Conservation (phyloP, 2,329 filamentous ascomycete species). For the Exophiala oligosperma region DNA sequence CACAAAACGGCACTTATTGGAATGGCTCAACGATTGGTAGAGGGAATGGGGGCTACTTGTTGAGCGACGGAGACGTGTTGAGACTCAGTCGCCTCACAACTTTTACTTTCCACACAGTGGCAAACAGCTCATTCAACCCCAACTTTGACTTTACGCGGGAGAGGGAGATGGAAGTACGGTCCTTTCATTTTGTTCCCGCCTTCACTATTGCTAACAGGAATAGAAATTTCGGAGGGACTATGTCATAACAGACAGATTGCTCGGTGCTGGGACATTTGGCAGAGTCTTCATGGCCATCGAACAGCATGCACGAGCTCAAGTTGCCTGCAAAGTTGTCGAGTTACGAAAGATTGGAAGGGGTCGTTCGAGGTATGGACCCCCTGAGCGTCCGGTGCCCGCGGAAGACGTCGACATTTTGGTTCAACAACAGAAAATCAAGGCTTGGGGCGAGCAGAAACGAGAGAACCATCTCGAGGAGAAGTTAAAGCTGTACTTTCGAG, state of each 20-base stretch:
- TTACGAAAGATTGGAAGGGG: slow-evolving; percentile 32
- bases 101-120: slow-evolving; percentile 27
- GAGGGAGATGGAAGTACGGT: slow-evolving; percentile 38
- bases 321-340: slow-evolving; percentile 49
- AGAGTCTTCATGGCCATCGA: slow-evolving; percentile 45
- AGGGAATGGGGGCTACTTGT: slow-evolving; percentile 36
- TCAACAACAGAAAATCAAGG: slow-evolving; percentile 22
- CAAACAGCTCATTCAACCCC: slow-evolving; percentile 1
- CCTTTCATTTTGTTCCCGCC: background rate
- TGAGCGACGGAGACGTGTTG: slow-evolving; percentile 42
- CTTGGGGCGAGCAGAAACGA: slow-evolving; percentile 26
- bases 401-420: slow-evolving; percentile 20
- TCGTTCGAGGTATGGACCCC: slow-evolving; percentile 6
- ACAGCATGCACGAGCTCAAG: slow-evolving; percentile 32
- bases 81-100: slow-evolving; percentile 29
- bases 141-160: slow-evolving; percentile 33
- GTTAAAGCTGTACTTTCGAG: slow-evolving; percentile 37
- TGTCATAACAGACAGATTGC: slow-evolving; percentile 38
- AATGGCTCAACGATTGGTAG: slow-evolving; percentile 38
- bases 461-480: slow-evolving; percentile 32
- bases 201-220: slow-evolving; percentile 10
- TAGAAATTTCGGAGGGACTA: slow-evolving; percentile 38
- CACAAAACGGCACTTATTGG: slow-evolving; percentile 43
- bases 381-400: slow-evolving; percentile 23
- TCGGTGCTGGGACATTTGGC: slow-evolving; percentile 46